Evolutionary conservation across 805 yeast genomes (phyloP), one percentile per base, ranked within the genome.

Genomic region (Saccharomycopsis olivae): DNA sequence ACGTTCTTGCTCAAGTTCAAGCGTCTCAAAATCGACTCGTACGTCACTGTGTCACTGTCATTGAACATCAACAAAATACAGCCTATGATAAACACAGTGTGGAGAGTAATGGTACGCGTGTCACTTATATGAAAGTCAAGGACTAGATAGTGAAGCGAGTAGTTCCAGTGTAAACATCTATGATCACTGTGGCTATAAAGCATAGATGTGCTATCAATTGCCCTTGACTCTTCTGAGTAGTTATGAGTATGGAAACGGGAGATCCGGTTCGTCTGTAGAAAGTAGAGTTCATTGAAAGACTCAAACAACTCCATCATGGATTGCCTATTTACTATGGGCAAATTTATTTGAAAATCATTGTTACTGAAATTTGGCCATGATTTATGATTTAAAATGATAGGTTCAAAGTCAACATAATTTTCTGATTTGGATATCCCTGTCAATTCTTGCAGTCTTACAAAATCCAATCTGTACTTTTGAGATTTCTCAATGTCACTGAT

Each of bases 31-130:
- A 44, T 24, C 4, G 24, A 23, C 6, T 29, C 20, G 23, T 38
- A 44, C 13, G 27, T 32, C 11, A 34, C 20, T 8, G 15, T 30
- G 6, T 41, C 46, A 20, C 3, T 3, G 3, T 44, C 46, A 19
- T 44, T 44, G 40, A 44, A 44, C 14, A 37, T 14, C 8, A 44
- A 20, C 18, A 44, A 34, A 2, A 41, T 25, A 13, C 33, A 33
- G 20, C 45, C 48, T 3, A 44, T 30, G 17, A 44, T 35, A 15
- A 33, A 39, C 18, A 38, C 40, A 5, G 48, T 44, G 10, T 41
- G 33, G 16, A 44, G 20, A 10, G 18, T 14, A 5, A 38, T 19
- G 14, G 18, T n/a, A 5, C 5, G 10, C 5, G 10, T 10, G 4
- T 10, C 25, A 13, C 5, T 20, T 3, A 41, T 17, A 16, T 39